Conservation (phyloP, 768 basidiomycete genomes). For the Auricularia sp. region DNA sequence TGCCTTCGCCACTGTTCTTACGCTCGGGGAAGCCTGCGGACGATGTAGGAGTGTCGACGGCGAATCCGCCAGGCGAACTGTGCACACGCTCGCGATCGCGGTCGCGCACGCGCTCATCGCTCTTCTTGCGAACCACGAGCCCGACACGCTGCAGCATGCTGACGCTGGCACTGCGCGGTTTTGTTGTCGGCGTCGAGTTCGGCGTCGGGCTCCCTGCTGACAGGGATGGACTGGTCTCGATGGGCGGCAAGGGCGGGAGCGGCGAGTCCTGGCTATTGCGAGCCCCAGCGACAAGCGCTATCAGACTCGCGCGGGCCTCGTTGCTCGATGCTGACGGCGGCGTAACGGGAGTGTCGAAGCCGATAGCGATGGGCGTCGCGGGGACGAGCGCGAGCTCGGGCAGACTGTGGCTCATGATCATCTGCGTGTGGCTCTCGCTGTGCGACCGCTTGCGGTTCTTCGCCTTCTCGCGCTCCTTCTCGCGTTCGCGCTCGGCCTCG, state of each 20-base stretch:
- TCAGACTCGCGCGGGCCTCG: background rate
- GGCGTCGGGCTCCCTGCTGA: constrained; percentile 52
- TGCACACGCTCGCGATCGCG: background rate
- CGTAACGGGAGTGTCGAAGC: background rate
- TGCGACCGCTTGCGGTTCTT: too few relatives aligned
- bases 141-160: constrained; percentile 87
- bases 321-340: background rate
- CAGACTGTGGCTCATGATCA: background rate
- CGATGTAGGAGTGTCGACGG: background rate
- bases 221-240: background rate
- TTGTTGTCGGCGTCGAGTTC: constrained; percentile 29
- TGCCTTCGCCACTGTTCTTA: constrained; percentile 39
- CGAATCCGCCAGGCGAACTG: background rate
- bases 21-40: constrained; percentile 25
- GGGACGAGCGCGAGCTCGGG: background rate
- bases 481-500: constrained; percentile 4
- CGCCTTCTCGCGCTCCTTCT: background rate
- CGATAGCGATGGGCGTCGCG: background rate
- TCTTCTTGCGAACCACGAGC: constrained; percentile 78
- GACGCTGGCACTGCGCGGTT: constrained; percentile 77
- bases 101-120: constrained; percentile 52
- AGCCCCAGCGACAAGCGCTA: background rate
- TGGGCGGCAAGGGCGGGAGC: background rate
- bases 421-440: background rate
- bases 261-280: background rate